Evolutionary conservation across 139 green algal genomes (phyloP).

Genomic region (Chlamydomonas asymmetrica): DNA sequence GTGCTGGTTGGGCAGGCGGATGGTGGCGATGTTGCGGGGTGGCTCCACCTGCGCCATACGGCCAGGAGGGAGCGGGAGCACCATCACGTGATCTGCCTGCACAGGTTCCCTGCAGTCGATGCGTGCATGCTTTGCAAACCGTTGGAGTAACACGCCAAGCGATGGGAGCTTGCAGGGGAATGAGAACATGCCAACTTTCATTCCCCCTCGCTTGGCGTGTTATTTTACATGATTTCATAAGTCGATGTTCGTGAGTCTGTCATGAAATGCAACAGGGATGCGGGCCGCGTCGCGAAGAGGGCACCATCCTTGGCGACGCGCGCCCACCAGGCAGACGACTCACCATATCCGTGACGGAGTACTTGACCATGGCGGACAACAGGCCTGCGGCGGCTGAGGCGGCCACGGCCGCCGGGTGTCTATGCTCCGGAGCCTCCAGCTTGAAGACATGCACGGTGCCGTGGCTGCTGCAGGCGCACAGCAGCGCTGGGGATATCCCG

Average conservation of each 20-base stretch:
- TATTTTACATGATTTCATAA: not conserved
- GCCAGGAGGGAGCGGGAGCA: not conserved
- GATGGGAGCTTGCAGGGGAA: not conserved
- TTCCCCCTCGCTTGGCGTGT: not conserved
- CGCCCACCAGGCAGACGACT: not conserved
- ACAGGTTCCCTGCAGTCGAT: no score
- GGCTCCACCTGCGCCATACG: conserved; percentile 47
- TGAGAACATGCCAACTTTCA: not conserved
- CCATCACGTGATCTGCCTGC: no score
- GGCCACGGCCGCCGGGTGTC: not conserved
- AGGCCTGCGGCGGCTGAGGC: conserved; percentile 38
- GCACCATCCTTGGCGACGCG: not conserved
- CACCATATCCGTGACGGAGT: conserved; percentile 48
- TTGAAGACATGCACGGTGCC: conserved; percentile 77
- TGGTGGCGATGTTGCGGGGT: conserved; percentile 50
- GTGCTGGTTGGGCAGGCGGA: conserved; percentile 47
- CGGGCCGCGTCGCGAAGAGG: not conserved
- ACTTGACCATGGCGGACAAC: conserved; percentile 55
- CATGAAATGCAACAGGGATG: not conserved
- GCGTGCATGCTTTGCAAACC: not conserved
- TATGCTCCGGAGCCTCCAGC: conserved; percentile 17
- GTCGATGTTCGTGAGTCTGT: not conserved
- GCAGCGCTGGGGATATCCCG: conserved; percentile 49
- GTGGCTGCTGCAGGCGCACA: conserved; percentile 67
- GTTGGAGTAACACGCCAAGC: not conserved